Percentiles rank a stretch among this genome's conserved stretches.
Evolutionary conservation across 2,329 filamentous ascomycete genomes (phyloP).

Genomic region (Aspergillus sp.): DNA sequence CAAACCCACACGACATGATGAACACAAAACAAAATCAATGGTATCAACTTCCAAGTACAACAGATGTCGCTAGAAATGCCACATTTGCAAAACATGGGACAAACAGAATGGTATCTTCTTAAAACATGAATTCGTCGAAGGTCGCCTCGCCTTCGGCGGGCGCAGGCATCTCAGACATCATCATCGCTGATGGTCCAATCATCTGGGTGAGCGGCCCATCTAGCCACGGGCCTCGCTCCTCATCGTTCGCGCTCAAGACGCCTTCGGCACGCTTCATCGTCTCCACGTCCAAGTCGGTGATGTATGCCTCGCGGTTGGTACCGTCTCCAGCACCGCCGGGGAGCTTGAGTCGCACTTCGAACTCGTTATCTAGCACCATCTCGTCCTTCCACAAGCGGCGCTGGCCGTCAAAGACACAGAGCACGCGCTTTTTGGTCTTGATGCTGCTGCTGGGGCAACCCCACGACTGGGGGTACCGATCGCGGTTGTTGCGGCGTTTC

Average conservation of each 20-base stretch:
- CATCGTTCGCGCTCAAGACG: slow-evolving; percentile 73
- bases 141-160: slow-evolving; percentile 30
- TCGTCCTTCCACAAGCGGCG: slow-evolving; percentile 94
- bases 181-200: slow-evolving; percentile 33
- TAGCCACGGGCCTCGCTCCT: slow-evolving; percentile 84
- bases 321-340: slow-evolving; percentile 74
- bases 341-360: slow-evolving; percentile 84
- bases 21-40: slow-evolving; percentile 9
- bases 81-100: slow-evolving; percentile 2
- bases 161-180: slow-evolving; percentile 27
- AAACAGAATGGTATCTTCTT: slow-evolving; percentile 9
- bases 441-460: slow-evolving; percentile 89
- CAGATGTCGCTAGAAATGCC: slow-evolving; percentile 9
- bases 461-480: slow-evolving; percentile 92
- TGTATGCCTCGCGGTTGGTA: slow-evolving; percentile 76
- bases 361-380: slow-evolving; percentile 95
- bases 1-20: neutral
- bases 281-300: slow-evolving; percentile 90
- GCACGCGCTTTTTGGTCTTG: slow-evolving; percentile 96
- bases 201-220: slow-evolving; percentile 25
- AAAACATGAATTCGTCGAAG: slow-evolving; percentile 34
- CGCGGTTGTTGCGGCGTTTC: slow-evolving; percentile 81
- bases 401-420: slow-evolving; percentile 86
- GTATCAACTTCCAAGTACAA: slow-evolving; percentile 19
- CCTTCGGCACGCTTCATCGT: slow-evolving; percentile 85